These are phyloP conservation scores for Trichosporon faecale DNA, from an alignment of 1,284 basidiomycete species.

Conservation along the genomic window DNA sequence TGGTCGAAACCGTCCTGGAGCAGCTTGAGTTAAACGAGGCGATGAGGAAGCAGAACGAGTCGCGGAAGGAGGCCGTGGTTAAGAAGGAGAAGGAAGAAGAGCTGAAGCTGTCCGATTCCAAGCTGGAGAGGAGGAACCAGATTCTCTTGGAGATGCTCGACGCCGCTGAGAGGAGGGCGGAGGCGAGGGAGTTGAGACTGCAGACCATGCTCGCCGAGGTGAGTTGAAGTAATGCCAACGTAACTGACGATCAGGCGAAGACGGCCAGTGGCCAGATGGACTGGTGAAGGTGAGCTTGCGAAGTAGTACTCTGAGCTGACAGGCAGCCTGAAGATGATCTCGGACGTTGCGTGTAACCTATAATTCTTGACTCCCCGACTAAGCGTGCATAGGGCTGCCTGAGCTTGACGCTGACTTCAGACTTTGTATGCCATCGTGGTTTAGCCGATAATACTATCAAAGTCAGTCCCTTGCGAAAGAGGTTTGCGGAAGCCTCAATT, in stretches of 20 bases:
- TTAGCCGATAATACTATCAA: neutral
- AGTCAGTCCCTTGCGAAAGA: neutral
- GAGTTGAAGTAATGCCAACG: neutral
- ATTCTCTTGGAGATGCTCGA: constrained; percentile 20
- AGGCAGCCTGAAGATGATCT: neutral
- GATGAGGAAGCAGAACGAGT: constrained; percentile 1
- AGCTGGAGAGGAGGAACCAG: constrained; percentile 12
- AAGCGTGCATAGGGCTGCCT: neutral
- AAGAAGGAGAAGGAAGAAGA: constrained; percentile 6
- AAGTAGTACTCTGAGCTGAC: neutral
- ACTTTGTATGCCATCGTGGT: neutral
- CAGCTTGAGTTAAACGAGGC: constrained; percentile 1
- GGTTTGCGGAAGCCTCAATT: neutral
- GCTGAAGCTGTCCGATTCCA: neutral
- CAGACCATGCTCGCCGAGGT: constrained; percentile 26
- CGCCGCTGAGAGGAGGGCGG: constrained; percentile 18
- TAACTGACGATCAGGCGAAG: constrained; percentile 20
- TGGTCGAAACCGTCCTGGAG: neutral
- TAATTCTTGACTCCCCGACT: neutral
- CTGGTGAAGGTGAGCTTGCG: constrained; percentile 12
- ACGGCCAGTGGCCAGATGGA: constrained; percentile 24
- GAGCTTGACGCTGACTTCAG: too few relatives aligned
- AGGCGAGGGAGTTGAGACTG: constrained; percentile 21
- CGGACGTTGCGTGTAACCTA: neutral
- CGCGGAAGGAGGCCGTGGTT: neutral